Percentiles rank a stretch among this genome's conserved stretches.
These are phyloP conservation scores for Cercophora sp. DNA, from an alignment of 495 filamentous ascomycete species.

Conservation along the genomic window DNA sequence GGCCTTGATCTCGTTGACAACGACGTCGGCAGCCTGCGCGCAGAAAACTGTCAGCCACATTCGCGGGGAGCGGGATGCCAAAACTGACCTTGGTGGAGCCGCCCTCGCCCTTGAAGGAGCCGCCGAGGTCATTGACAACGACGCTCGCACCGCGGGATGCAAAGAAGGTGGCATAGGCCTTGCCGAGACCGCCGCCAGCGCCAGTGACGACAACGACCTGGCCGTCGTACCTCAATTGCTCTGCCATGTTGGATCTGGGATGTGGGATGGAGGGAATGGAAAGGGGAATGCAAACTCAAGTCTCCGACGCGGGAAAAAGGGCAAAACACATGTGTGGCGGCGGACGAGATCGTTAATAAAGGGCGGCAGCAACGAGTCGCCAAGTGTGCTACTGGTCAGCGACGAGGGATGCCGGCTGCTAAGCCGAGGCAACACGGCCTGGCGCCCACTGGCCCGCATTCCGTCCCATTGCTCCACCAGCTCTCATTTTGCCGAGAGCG, in stretches of 20 bases:
- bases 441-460: constrained; percentile 4
- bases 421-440: constrained; percentile 13
- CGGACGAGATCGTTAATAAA: constrained; percentile 13
- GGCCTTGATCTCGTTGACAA: constrained; percentile 89
- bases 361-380: constrained; percentile 2
- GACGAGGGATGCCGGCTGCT: constrained; percentile 6
- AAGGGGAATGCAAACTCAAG: background rate
- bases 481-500: constrained; percentile 16
- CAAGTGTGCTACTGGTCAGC: background rate
- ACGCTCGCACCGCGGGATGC: constrained; percentile 89
- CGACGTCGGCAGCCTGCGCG: constrained; percentile 81
- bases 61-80: no score
- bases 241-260: constrained; percentile 55
- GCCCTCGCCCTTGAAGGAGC: constrained; percentile 91
- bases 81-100: constrained; percentile 70
- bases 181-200: constrained; percentile 91
- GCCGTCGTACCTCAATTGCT: constrained; percentile 82
- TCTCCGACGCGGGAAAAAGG: constrained; percentile 6
- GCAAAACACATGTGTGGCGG: background rate
- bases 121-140: constrained; percentile 95
- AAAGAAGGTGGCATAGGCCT: constrained; percentile 90
- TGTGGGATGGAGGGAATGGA: constrained; percentile 1
- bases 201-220: constrained; percentile 97
- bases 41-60: background rate
- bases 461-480: background rate